Conservation (phyloP, 31 red algal species). For the Asparagopsis taxiformis region DNA sequence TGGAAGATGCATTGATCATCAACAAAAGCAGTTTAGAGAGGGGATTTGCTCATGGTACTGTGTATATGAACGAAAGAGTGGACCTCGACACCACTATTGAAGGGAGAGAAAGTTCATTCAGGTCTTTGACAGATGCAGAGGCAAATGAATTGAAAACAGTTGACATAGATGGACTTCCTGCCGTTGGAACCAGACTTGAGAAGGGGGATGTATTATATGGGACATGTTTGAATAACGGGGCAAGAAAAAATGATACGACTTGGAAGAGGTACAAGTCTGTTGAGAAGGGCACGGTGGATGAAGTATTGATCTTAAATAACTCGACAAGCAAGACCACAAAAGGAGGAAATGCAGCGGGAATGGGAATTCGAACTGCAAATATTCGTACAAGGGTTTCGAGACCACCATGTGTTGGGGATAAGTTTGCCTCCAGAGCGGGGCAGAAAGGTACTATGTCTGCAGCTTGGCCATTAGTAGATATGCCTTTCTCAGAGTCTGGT, state of each 20-base stretch:
- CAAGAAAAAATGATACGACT: constrained; percentile 7
- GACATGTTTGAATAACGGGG: constrained; percentile 6
- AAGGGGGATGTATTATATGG: constrained; percentile 28
- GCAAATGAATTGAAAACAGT: constrained; percentile 32
- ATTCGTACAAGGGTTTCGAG: constrained; percentile 67
- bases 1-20: constrained; percentile 96
- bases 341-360: not conserved
- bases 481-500: constrained; percentile 89
- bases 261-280: constrained; percentile 52
- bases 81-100: constrained; percentile 52
- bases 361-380: constrained; percentile 38
- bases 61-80: constrained; percentile 62
- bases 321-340: constrained; percentile 14
- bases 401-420: constrained; percentile 84
- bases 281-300: constrained; percentile 64
- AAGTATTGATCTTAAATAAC: constrained; percentile 52
- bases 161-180: constrained; percentile 68
- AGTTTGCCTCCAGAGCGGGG: constrained; percentile 89
- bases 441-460: constrained; percentile 91
- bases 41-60: constrained; percentile 74
- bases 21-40: constrained; percentile 85
- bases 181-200: constrained; percentile 31
- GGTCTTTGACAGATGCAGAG: constrained; percentile 29
- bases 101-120: constrained; percentile 25
- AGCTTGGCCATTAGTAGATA: constrained; percentile 85